Conservation (phyloP, 306 rosid species). For the Rosa chinensis region DNA sequence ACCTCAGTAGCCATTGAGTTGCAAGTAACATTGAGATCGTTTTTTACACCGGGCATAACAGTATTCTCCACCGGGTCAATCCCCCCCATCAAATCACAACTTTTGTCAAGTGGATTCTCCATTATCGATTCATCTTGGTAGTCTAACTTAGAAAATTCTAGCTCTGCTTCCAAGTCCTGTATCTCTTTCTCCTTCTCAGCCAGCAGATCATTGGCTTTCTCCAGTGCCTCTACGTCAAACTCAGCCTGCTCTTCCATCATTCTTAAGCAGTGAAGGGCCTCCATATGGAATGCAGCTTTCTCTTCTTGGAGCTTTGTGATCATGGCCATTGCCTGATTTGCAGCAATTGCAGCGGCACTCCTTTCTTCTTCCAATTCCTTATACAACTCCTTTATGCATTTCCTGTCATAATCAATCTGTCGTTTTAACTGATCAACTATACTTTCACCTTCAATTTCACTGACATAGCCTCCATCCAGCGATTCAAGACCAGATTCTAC, state of each 20-base stretch:
- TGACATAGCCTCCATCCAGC: conserved; percentile 46
- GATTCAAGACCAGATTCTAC: conserved; percentile 58
- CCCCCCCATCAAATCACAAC: conserved; percentile 36
- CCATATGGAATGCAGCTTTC: conserved; percentile 87
- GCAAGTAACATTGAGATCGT: conserved; percentile 19
- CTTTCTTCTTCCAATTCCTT: conserved; percentile 88
- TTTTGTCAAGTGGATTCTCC: conserved; percentile 22
- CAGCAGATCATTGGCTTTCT: conserved; percentile 71
- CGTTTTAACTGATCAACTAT: conserved; percentile 46
- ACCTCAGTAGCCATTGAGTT: conserved; percentile 30
- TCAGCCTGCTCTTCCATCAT: conserved; percentile 99
- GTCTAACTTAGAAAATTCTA: conserved; percentile 54
- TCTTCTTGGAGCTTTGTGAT: conserved; percentile 93
- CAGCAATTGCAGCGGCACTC: conserved; percentile 75
- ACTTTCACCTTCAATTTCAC: conserved; percentile 74
- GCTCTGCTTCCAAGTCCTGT: conserved; percentile 82
- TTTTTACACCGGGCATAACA: conserved; percentile 21
- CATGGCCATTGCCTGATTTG: conserved; percentile 93
- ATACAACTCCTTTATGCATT: conserved; percentile 49
- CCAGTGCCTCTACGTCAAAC: conserved; percentile 76
- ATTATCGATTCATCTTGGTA: conserved; percentile 24
- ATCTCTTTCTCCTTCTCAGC: conserved; percentile 75
- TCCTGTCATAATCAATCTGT: conserved; percentile 55
- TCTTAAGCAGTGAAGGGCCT: conserved; percentile 82
- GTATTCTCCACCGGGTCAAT: conserved; percentile 23